Conservation (phyloP, 768 basidiomycete species). For the Russula sp. region DNA sequence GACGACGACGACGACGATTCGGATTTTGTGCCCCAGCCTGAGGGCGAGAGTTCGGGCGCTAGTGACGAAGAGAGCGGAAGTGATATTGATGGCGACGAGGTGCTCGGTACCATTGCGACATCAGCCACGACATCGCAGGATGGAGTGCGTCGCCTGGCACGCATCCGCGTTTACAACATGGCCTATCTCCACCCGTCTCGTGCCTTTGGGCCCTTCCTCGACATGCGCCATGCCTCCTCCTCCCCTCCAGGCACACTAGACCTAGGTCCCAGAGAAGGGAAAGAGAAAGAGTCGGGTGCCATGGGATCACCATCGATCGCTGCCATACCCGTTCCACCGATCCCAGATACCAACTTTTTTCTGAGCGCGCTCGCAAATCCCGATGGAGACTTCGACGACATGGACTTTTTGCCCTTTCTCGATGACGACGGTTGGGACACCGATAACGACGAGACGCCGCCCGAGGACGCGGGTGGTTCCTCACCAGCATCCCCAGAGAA, state of each 20-base stretch:
- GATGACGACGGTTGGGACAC: neutral
- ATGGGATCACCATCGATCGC: neutral
- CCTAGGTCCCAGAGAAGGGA: neutral
- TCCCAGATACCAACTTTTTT: slow-evolving; percentile 2
- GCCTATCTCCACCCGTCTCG: slow-evolving; percentile 29
- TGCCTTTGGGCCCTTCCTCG: slow-evolving; percentile 32
- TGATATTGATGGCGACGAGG: slow-evolving; percentile 5
- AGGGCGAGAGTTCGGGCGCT: neutral
- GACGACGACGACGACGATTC: slow-evolving; percentile 1
- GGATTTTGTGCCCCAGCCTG: neutral
- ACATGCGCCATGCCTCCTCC: neutral
- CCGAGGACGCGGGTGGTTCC: neutral
- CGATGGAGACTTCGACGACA: neutral
- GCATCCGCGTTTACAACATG: slow-evolving; percentile 33
- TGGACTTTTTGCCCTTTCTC: too few relatives aligned
- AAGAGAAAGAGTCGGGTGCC: neutral
- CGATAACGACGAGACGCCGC: neutral
- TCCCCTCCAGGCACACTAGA: neutral
- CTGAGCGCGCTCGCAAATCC: neutral
- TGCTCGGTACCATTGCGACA: neutral
- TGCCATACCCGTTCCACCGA: neutral
- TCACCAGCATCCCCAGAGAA: slow-evolving; percentile 31
- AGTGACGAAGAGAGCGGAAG: slow-evolving; percentile 1
- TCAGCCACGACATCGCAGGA: neutral
- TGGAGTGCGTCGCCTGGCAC: slow-evolving; percentile 29